Percentiles rank a stretch among this genome's conserved stretches.
phyloP scores from a whole-genome alignment of 2,329 filamentous ascomycete genomes.

The Aspergillus aculeatus region DNA sequence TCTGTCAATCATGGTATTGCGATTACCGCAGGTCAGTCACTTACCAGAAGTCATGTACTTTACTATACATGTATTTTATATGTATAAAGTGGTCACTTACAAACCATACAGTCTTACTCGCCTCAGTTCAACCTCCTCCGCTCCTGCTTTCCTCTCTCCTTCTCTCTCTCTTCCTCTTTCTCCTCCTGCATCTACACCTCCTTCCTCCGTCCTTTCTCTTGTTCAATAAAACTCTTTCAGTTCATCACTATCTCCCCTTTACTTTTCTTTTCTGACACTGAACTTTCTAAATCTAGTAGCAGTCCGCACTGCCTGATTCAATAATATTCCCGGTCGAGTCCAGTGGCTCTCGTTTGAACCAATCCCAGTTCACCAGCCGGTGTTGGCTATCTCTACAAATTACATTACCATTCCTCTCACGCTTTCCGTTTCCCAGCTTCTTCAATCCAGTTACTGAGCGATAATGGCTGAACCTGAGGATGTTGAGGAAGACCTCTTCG shows the following conservation, averaged over 20 bases:
- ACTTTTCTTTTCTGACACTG: neutral
- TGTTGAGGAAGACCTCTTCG: slow-evolving; percentile 91
- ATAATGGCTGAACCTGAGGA: slow-evolving; percentile 78
- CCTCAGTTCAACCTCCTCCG: slow-evolving; percentile 2
- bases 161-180: slow-evolving; percentile 4
- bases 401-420: slow-evolving; percentile 1
- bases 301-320: neutral
- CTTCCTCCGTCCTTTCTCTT: slow-evolving; percentile 5
- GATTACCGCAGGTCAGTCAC: neutral
- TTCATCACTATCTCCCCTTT: slow-evolving; percentile 10
- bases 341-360: neutral
- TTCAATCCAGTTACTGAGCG: slow-evolving; percentile 11
- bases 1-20: neutral
- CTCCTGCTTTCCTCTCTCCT: neutral
- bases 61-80: neutral
- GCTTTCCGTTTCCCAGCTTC: neutral
- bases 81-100: neutral
- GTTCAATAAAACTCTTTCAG: slow-evolving; percentile 10
- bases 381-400: neutral
- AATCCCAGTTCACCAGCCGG: neutral
- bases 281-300: neutral
- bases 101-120: neutral
- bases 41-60: neutral
- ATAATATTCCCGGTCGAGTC: neutral
- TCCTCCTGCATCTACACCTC: slow-evolving; percentile 4